Conservation (phyloP, 2,329 filamentous ascomycete species). For the Sclerotinia nivalis region DNA sequence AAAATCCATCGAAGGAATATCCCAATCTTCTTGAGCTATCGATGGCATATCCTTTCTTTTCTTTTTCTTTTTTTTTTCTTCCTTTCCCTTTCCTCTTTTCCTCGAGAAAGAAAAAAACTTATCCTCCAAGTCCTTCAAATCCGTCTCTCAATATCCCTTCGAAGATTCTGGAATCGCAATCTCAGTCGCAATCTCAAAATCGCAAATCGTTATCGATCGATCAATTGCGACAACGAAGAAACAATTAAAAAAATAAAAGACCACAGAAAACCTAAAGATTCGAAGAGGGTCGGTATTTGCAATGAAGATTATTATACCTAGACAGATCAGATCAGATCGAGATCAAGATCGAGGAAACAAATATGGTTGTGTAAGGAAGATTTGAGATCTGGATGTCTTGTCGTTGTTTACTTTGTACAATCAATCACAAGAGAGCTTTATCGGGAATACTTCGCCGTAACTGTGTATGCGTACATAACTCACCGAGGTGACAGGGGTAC, state of each 20-base stretch:
- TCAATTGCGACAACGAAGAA: too few relatives aligned
- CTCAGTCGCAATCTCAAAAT: not conserved
- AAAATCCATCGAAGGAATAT: constrained; percentile 20
- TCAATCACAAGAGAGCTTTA: constrained; percentile 5
- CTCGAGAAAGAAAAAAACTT: not conserved
- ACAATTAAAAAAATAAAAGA: not conserved
- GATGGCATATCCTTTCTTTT: constrained; percentile 33
- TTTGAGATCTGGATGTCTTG: not conserved
- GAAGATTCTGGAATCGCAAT: not conserved
- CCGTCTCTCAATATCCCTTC: too few relatives aligned
- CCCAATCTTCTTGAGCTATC: constrained; percentile 30
- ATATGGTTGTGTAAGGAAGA: not conserved
- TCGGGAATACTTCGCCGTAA: not conserved
- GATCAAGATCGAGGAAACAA: not conserved
- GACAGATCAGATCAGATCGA: not conserved
- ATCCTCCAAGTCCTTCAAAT: not conserved
- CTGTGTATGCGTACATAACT: too few relatives aligned
- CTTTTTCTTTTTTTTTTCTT: not conserved
- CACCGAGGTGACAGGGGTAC: not conserved
- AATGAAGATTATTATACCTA: not conserved
- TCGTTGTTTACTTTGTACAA: too few relatives aligned
- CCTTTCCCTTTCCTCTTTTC: not conserved
- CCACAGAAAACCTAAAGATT: too few relatives aligned
- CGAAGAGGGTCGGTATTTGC: not conserved
- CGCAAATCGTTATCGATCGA: not conserved